Conservation (phyloP, 257 asterid species). For the Gentiana dahurica region DNA sequence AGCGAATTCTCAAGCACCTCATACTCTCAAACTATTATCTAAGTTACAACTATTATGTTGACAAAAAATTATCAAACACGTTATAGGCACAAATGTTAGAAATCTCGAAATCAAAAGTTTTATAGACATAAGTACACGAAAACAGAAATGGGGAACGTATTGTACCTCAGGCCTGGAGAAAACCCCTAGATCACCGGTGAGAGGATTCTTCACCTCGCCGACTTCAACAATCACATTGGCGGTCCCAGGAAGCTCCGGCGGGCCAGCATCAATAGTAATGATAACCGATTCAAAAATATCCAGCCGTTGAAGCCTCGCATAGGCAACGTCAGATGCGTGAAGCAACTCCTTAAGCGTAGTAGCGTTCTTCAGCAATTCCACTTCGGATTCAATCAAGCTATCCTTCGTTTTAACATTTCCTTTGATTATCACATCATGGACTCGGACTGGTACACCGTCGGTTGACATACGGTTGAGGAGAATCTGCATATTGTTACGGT, state of each 20-base stretch:
- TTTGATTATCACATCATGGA: conserved; percentile 76
- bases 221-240: conserved; percentile 75
- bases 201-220: conserved; percentile 43
- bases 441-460: conserved; percentile 63
- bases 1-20: not conserved
- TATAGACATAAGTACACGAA: not conserved
- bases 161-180: conserved; percentile 79
- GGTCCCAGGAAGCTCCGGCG: conserved; percentile 88
- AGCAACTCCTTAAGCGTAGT: conserved; percentile 64
- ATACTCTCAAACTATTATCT: not conserved
- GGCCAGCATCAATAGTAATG: conserved; percentile 77
- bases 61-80: not conserved
- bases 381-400: conserved; percentile 51
- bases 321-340: conserved; percentile 48
- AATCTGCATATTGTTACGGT: conserved; percentile 41
- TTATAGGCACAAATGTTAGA: not conserved
- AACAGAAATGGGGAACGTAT: conserved; percentile 1
- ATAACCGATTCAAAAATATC: conserved; percentile 72
- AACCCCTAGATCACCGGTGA: conserved; percentile 62
- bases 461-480: conserved; percentile 47
- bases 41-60: not conserved
- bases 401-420: conserved; percentile 82
- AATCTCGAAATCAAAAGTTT: not conserved
- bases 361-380: conserved; percentile 44
- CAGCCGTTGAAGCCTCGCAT: conserved; percentile 45